These are phyloP conservation scores for Anthracocystis setariae DNA, from an alignment of 1,284 basidiomycete species.

Conservation along the genomic window DNA sequence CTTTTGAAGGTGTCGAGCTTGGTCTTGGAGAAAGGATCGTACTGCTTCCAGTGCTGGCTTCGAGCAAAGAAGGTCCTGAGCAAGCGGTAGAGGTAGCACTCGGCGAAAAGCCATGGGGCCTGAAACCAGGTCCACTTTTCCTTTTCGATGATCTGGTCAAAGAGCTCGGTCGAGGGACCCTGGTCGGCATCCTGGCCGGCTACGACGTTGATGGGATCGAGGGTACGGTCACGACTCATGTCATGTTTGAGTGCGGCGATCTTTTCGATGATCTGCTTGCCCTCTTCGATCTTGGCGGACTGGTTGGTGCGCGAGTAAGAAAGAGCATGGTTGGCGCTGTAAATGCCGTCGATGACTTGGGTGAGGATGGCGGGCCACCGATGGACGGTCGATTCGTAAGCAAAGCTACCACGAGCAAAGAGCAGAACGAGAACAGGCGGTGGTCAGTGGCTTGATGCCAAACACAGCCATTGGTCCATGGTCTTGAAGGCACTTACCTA, in stretches of 20 bases:
- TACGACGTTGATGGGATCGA: constrained; percentile 71
- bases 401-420: no score
- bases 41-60: constrained; percentile 78
- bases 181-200: constrained; percentile 72
- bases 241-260: constrained; percentile 87
- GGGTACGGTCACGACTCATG: constrained; percentile 81
- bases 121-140: constrained; percentile 83
- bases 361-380: constrained; percentile 93
- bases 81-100: constrained; percentile 83
- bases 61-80: constrained; percentile 79
- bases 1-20: constrained; percentile 86
- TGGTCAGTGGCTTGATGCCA: no score
- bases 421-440: no score
- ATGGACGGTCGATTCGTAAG: constrained; percentile 73
- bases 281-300: constrained; percentile 72
- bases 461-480: background rate
- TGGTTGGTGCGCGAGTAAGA: constrained; percentile 70
- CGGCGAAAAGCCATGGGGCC: constrained; percentile 88
- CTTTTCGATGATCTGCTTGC: constrained; percentile 80
- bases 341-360: constrained; percentile 78
- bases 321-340: constrained; percentile 69
- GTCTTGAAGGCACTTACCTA: constrained; percentile 28
- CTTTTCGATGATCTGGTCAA: constrained; percentile 48
- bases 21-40: constrained; percentile 85
- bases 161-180: constrained; percentile 71